Evolutionary conservation across 1,139 yeast genomes (phyloP), one percentile per base, ranked within the genome.

Genomic region (Taphrina deformans): DNA sequence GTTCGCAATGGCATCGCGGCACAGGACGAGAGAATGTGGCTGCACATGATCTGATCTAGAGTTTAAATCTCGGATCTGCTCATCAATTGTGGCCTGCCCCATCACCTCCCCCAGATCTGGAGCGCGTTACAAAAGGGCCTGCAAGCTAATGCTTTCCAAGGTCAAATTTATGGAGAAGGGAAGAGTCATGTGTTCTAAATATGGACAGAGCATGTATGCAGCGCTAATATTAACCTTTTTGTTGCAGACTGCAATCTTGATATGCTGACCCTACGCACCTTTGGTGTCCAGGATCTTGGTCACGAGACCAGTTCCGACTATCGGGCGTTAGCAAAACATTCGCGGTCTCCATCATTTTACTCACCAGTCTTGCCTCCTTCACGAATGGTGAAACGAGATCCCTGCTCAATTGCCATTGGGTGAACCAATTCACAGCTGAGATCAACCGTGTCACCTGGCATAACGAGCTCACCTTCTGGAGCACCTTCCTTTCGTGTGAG

Each of bases 391-490:
- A 93, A 93, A 81, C 98, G 89, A 83, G 91, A 97, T 79, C 96
- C 96, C 74, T 88, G 87, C 83, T 93, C 99, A 72, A 95, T 77
- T 71, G 98, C 97, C 73, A 96, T 89, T 77, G 96, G 93, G 81
- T 85, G 90, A 71, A 88, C 87, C 77, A 93, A 83, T 76, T 88
- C 89, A 76, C 95, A 90, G 74, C 86, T 87, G 97, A 95, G 90
- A 82, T 95, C 99, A 71, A 91, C 84, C 79, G 93, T 93, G 84
- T 95, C 99, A 82, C 99, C 99, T 70, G 99, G 99, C 84, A 89
- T 84, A 73, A 93, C 90, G 85, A 89, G 92, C 78, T 88, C 96
- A 29, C 70, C 70, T 48, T 70, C 68, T 52, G 68, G 69, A 27
- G 60, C 66, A 72, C 89, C 91, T 73, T 85, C 88, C 76, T 98